Evolutionary conservation across 139 green algal genomes (phyloP).

Genomic region (Chlamydomonas sp.): DNA sequence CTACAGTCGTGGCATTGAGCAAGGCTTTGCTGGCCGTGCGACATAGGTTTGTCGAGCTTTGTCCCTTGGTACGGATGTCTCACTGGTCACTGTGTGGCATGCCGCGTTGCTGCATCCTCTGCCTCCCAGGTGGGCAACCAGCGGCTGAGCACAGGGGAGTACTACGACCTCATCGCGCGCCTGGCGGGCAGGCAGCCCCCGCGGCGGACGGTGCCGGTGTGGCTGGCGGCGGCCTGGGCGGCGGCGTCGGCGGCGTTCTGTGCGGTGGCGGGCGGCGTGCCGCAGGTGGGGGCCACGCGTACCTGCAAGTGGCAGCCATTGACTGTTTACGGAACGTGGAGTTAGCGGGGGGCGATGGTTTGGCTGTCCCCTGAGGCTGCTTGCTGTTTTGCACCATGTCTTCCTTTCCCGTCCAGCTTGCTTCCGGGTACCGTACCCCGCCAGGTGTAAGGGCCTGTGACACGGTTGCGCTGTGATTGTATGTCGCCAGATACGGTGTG

Average conservation of each 20-base stretch:
- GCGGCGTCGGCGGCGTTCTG: neutral
- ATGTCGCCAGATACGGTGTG: neutral
- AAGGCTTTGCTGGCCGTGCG: too few species aligned
- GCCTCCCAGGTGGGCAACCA: conserved; percentile 15
- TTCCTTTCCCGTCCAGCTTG: too few species aligned
- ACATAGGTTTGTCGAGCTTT: too few species aligned
- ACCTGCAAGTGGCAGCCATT: conserved; percentile 42
- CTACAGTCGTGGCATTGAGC: too few species aligned
- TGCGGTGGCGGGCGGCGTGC: neutral
- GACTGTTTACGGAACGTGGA: neutral
- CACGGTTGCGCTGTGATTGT: neutral
- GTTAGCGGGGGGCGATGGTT: neutral
- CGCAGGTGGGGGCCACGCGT: conserved; percentile 21
- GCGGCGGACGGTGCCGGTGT: neutral
- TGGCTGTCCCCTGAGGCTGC: too few species aligned
- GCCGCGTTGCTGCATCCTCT: neutral
- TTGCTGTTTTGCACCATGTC: too few species aligned
- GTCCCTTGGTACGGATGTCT: too few species aligned
- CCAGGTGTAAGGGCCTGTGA: neutral
- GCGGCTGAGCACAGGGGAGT: conserved; percentile 10
- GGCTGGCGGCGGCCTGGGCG: conserved; percentile 22
- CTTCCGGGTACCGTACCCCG: too few species aligned
- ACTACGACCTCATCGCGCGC: conserved; percentile 1
- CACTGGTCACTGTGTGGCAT: too few species aligned
- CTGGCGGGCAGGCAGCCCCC: conserved; percentile 9